Percentiles rank a stretch among this genome's conserved stretches.
Evolutionary conservation across 805 yeast genomes (phyloP).

Genomic region (Maudiozyma serrabonitensis): DNA sequence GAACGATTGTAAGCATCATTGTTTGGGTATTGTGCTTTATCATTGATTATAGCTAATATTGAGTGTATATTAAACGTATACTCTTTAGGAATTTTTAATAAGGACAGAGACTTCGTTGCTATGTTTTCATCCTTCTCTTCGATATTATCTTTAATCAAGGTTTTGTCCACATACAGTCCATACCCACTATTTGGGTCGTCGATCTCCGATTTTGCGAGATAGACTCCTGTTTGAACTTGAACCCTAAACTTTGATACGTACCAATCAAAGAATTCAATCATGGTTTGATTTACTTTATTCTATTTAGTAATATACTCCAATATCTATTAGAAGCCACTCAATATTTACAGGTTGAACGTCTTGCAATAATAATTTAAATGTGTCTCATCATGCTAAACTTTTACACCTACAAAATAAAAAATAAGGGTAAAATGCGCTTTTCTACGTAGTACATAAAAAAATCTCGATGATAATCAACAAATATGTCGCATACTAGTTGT

Average conservation of each 20-base stretch:
- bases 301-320: too few relatives aligned
- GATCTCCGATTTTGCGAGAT: not conserved
- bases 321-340: too few relatives aligned
- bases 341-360: too few relatives aligned
- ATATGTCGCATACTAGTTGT: not conserved
- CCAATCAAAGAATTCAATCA: not conserved
- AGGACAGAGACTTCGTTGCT: slow-evolving; percentile 9
- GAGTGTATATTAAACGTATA: slow-evolving; percentile 28
- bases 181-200: slow-evolving; percentile 28
- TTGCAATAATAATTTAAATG: too few relatives aligned
- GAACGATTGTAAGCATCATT: slow-evolving; percentile 21
- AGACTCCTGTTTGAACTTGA: not conserved
- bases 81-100: slow-evolving; percentile 33
- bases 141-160: not conserved
- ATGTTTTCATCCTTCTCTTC: too few relatives aligned
- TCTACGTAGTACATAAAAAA: too few relatives aligned
- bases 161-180: slow-evolving; percentile 10
- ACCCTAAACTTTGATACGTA: not conserved
- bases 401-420: too few relatives aligned
- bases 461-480: not conserved
- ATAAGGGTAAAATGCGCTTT: too few relatives aligned
- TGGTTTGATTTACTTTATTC: not conserved
- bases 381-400: too few relatives aligned
- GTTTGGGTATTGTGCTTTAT: slow-evolving; percentile 16
- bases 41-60: slow-evolving; percentile 11